These are phyloP conservation scores for Parafenestella ontariensis DNA, from an alignment of 2,329 filamentous ascomycete genomes.

Conservation along the genomic window DNA sequence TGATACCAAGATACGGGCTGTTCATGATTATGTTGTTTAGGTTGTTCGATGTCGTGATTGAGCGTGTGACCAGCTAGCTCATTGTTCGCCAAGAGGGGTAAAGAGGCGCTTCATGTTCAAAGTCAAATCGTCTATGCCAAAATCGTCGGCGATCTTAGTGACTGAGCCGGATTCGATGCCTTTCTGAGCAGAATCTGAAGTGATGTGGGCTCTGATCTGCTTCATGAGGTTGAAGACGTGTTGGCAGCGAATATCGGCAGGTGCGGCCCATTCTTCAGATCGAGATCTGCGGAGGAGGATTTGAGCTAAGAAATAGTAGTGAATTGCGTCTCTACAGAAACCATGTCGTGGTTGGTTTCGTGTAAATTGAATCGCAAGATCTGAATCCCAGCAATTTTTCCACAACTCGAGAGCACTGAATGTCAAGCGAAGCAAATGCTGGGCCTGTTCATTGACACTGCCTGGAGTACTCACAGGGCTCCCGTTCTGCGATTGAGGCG, in stretches of 20 bases:
- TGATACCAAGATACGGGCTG: conserved; percentile 26
- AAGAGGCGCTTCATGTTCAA: conserved; percentile 77
- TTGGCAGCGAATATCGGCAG: conserved; percentile 66
- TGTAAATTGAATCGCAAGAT: conserved; percentile 73
- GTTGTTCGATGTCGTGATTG: conserved; percentile 5
- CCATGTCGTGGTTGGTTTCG: conserved; percentile 68
- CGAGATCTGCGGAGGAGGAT: conserved; percentile 68
- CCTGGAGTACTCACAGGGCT: conserved; percentile 55
- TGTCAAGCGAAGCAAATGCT: conserved; percentile 57
- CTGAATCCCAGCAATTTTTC: conserved; percentile 74
- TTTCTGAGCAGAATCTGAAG: conserved; percentile 67
- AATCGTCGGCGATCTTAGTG: conserved; percentile 71
- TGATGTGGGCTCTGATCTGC: conserved; percentile 66
- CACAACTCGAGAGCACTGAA: conserved; percentile 70
- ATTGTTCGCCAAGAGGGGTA: conserved; percentile 58
- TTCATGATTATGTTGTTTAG: conserved; percentile 8
- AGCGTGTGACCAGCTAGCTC: not conserved
- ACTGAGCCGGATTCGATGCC: conserved; percentile 74
- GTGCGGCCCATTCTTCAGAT: conserved; percentile 60
- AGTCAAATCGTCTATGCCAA: conserved; percentile 68
- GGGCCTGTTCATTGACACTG: conserved; percentile 53
- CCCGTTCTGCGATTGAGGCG: conserved; percentile 64
- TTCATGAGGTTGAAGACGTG: conserved; percentile 68
- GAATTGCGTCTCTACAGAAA: conserved; percentile 74
- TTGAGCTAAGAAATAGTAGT: conserved; percentile 76